These are phyloP conservation scores for Leccinellum luteum DNA, from an alignment of 768 basidiomycete species.

Conservation along the genomic window DNA sequence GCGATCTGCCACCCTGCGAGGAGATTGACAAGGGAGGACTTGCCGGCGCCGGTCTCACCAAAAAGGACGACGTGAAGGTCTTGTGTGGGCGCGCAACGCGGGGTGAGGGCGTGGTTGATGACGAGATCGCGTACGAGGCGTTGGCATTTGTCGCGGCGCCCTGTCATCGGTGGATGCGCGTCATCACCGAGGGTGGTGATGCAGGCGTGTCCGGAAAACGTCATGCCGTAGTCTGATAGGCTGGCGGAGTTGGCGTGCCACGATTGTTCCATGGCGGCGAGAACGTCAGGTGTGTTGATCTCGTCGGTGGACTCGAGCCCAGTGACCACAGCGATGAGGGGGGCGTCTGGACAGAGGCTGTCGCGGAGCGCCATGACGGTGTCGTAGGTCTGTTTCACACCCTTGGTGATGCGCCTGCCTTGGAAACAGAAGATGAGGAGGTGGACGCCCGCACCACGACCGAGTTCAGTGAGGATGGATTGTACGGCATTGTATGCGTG, in stretches of 20 bases:
- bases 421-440: constrained; percentile 21
- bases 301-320: constrained; percentile 14
- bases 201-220: constrained; percentile 21
- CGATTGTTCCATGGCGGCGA: constrained; percentile 23
- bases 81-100: constrained; percentile 15
- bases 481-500: constrained; percentile 17
- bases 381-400: constrained; percentile 22
- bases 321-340: constrained; percentile 20
- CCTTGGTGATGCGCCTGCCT: constrained; percentile 18
- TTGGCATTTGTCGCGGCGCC: constrained; percentile 23
- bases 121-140: constrained; percentile 24
- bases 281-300: not conserved
- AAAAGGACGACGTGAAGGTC: constrained; percentile 38
- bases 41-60: constrained; percentile 39
- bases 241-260: constrained; percentile 15
- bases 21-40: constrained; percentile 38
- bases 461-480: constrained; percentile 22
- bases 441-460: constrained; percentile 13
- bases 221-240: constrained; percentile 11
- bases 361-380: constrained; percentile 17
- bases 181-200: constrained; percentile 24
- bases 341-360: constrained; percentile 14
- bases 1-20: constrained; percentile 32
- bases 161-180: constrained; percentile 9
- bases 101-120: constrained; percentile 21